Evolutionary conservation across 2,329 filamentous ascomycete genomes (phyloP).

Genomic region (Diaporthe caulivora): DNA sequence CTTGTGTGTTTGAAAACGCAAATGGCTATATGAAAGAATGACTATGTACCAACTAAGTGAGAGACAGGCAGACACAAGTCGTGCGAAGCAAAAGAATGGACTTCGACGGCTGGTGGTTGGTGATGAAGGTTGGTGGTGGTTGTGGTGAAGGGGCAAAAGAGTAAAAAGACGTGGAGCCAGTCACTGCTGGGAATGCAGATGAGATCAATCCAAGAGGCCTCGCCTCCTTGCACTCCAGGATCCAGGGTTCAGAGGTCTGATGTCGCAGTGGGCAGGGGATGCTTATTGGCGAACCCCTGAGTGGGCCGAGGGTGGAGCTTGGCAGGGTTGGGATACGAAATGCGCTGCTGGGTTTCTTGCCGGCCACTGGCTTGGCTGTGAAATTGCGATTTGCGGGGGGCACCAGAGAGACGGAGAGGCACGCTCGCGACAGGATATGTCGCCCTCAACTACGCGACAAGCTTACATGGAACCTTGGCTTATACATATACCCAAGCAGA

Average conservation of each 20-base stretch:
- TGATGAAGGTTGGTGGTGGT: constrained; percentile 4
- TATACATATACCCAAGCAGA: not conserved
- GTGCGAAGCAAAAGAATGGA: constrained; percentile 34
- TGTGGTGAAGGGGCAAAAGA: not conserved
- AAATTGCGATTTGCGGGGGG: constrained; percentile 28
- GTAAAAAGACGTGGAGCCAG: constrained; percentile 11
- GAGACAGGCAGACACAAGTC: constrained; percentile 5
- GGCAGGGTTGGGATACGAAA: constrained; percentile 30
- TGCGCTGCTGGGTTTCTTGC: constrained; percentile 17
- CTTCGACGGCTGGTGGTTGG: constrained; percentile 28
- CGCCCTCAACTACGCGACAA: constrained; percentile 15
- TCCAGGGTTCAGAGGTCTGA: not conserved
- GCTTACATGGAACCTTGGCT: constrained; percentile 17
- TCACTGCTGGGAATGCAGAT: constrained; percentile 5
- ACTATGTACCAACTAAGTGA: constrained; percentile 13
- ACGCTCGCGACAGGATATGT: not conserved
- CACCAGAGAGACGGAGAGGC: constrained; percentile 7
- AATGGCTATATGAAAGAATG: not conserved
- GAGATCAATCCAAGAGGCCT: constrained; percentile 14
- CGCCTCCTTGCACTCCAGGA: not conserved
- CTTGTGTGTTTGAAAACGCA: not conserved
- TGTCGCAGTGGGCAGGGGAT: constrained; percentile 20
- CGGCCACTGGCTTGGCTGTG: constrained; percentile 23
- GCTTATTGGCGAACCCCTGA: constrained; percentile 27
- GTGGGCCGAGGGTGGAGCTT: constrained; percentile 3